phyloP scores from a whole-genome alignment of 2,329 filamentous ascomycete genomes.

The Amauroascus verrucosus region DNA sequence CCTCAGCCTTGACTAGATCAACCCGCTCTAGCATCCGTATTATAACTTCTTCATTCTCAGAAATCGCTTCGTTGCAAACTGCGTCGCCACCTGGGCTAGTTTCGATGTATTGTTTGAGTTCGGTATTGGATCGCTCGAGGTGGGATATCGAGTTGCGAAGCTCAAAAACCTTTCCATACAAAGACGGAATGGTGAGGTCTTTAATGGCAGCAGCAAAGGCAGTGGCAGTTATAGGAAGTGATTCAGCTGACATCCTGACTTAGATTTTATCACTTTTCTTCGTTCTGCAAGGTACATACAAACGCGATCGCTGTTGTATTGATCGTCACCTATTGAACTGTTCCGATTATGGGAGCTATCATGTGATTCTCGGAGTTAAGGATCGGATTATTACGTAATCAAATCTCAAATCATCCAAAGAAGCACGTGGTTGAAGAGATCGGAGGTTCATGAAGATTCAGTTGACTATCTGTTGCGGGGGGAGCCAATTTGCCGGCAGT shows the following conservation, averaged over 20 bases:
- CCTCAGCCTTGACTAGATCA: slow-evolving; percentile 40
- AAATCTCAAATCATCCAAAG: background rate
- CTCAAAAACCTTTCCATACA: slow-evolving; percentile 53
- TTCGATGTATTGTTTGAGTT: slow-evolving; percentile 43
- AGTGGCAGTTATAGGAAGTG: slow-evolving; percentile 40
- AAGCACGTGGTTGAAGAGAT: too few relatives aligned
- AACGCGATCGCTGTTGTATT: too few relatives aligned
- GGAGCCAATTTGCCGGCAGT: too few relatives aligned
- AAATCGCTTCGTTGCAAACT: slow-evolving; percentile 47
- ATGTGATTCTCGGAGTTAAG: background rate
- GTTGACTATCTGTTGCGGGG: too few relatives aligned
- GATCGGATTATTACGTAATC: background rate
- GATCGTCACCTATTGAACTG: too few relatives aligned
- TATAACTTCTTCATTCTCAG: slow-evolving; percentile 50
- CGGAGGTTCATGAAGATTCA: too few relatives aligned
- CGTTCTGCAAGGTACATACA: background rate
- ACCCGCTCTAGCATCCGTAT: slow-evolving; percentile 47
- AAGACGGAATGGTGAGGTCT: slow-evolving; percentile 47
- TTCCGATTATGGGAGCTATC: too few relatives aligned
- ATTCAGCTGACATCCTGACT: slow-evolving; percentile 41
- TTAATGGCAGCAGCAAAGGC: slow-evolving; percentile 48
- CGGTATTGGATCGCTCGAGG: slow-evolving; percentile 47
- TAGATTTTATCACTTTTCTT: background rate
- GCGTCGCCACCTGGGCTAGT: slow-evolving; percentile 31
- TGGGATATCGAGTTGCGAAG: slow-evolving; percentile 51